Evolutionary conservation across 2,329 filamentous ascomycete genomes (phyloP).

Genomic region (Penicillium hesseltinei): DNA sequence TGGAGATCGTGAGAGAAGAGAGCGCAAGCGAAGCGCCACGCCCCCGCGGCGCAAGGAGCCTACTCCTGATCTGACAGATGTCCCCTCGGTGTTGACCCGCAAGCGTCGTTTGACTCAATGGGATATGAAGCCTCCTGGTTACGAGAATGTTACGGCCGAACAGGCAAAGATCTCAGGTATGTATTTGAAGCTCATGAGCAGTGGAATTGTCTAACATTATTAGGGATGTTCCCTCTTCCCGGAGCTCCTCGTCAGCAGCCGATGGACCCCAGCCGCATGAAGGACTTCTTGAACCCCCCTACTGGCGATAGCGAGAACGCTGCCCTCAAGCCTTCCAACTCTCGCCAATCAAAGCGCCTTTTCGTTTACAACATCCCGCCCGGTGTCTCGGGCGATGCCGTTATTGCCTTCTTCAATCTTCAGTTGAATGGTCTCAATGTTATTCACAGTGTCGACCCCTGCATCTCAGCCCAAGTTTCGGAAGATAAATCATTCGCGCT

Average conservation of each 20-base stretch:
- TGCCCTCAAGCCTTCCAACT: constrained; percentile 88
- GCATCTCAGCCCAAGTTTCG: constrained; percentile 77
- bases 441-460: constrained; percentile 78
- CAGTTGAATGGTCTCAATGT: constrained; percentile 97
- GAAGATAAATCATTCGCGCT: constrained; percentile 78
- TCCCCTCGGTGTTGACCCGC: constrained; percentile 77
- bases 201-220: neutral
- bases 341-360: constrained; percentile 89
- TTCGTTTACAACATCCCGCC: constrained; percentile 79
- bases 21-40: constrained; percentile 70
- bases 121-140: constrained; percentile 98
- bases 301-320: constrained; percentile 66
- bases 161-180: constrained; percentile 88
- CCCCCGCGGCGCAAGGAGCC: constrained; percentile 90
- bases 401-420: constrained; percentile 88
- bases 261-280: constrained; percentile 90
- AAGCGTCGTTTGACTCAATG: constrained; percentile 95
- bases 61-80: constrained; percentile 87
- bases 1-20: constrained; percentile 43
- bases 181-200: neutral
- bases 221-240: constrained; percentile 94
- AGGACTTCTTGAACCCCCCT: constrained; percentile 93
- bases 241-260: constrained; percentile 92
- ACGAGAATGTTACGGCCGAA: constrained; percentile 96
- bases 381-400: constrained; percentile 68